Conservation (phyloP, 257 asterid species). For the Jasminum sambac region DNA sequence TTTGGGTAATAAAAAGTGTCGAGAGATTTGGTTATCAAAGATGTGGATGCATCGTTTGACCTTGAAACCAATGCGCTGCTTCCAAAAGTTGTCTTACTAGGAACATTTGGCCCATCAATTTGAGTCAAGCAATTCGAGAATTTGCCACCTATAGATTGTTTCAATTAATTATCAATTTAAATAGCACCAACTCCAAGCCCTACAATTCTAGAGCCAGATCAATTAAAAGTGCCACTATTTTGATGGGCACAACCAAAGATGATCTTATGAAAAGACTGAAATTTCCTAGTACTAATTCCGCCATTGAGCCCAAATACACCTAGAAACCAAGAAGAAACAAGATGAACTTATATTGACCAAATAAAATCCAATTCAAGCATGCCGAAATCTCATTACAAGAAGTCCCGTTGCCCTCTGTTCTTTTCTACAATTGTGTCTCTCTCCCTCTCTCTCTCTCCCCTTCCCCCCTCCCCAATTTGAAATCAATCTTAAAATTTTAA, state of each 20-base stretch:
- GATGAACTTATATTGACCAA: too few species aligned
- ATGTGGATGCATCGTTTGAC: slow-evolving; percentile 37
- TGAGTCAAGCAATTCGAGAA: slow-evolving; percentile 59
- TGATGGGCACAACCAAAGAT: slow-evolving; percentile 57
- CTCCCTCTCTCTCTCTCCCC: too few species aligned
- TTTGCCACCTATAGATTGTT: slow-evolving; percentile 28
- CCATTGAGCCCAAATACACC: too few species aligned
- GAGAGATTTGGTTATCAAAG: slow-evolving; percentile 32
- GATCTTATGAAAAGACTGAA: slow-evolving; percentile 28
- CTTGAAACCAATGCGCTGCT: slow-evolving; percentile 32
- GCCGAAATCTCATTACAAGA: too few species aligned
- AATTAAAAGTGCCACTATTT: slow-evolving; percentile 42
- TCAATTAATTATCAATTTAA: slow-evolving; percentile 48
- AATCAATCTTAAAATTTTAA: too few species aligned
- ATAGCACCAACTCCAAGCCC: slow-evolving; percentile 57
- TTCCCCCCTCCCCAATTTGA: too few species aligned
- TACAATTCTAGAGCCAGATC: slow-evolving; percentile 41
- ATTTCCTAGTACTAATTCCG: background rate
- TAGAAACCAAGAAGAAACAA: too few species aligned
- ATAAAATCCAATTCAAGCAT: too few species aligned
- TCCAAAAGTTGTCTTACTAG: slow-evolving; percentile 60
- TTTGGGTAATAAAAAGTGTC: slow-evolving; percentile 42
- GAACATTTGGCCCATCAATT: background rate
- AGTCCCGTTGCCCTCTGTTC: too few species aligned
- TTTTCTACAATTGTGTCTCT: too few species aligned